These are phyloP conservation scores for Sphaerobolus stellatus DNA, from an alignment of 1,284 basidiomycete genomes.

Conservation along the genomic window DNA sequence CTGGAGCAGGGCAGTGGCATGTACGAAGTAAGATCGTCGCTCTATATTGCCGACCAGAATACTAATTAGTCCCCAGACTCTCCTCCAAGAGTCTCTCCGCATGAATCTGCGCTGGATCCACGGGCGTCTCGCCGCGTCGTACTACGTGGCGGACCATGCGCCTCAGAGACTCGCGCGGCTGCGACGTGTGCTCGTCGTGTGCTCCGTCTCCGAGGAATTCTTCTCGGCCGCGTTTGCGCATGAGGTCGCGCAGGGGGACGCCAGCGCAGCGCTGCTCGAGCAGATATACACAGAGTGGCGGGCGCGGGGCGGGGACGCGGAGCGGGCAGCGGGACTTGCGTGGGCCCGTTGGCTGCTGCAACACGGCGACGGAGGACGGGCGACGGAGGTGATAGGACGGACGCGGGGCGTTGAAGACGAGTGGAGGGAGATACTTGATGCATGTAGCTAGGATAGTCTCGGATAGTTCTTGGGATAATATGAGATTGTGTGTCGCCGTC, in stretches of 20 bases:
- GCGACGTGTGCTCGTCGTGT: conserved; percentile 41
- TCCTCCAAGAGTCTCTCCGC: too few relatives aligned
- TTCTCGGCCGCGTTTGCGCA: conserved; percentile 45
- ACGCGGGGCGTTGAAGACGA: conserved; percentile 25
- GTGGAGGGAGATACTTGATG: conserved; percentile 17
- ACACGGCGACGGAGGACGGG: conserved; percentile 38
- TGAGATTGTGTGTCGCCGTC: too few relatives aligned
- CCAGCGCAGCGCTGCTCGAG: conserved; percentile 33
- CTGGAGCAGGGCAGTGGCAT: conserved; percentile 23
- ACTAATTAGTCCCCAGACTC: too few relatives aligned
- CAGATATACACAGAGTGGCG: conserved; percentile 46
- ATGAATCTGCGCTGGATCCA: too few relatives aligned
- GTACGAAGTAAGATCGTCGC: conserved; percentile 39
- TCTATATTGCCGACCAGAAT: too few relatives aligned
- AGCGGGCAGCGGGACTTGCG: conserved; percentile 34
- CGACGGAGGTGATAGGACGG: conserved; percentile 29
- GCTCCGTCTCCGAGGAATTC: conserved; percentile 43
- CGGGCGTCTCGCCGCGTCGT: too few relatives aligned
- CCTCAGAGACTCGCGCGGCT: conserved; percentile 29
- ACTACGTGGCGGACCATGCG: conserved; percentile 18
- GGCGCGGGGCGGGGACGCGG: conserved; percentile 30
- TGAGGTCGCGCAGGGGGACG: conserved; percentile 25
- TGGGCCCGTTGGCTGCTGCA: conserved; percentile 49
- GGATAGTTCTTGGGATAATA: conserved; percentile 26
- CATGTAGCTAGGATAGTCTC: conserved; percentile 27